These are phyloP conservation scores for Blastobotrys muscicola DNA, from an alignment of 805 yeast species.

Conservation along the genomic window DNA sequence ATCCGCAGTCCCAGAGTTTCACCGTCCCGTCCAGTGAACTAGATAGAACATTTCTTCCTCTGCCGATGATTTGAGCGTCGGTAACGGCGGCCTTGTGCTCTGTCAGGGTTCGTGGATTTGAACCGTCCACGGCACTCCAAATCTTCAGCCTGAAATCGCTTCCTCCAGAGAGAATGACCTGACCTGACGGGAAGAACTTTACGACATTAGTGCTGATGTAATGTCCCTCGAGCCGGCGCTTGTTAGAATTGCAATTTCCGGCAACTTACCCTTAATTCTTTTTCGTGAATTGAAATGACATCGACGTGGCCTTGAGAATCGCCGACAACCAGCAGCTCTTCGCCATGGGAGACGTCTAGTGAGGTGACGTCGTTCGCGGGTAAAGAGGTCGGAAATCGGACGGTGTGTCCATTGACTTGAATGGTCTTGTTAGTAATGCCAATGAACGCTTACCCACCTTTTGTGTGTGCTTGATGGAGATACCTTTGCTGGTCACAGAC, in stretches of 20 bases:
- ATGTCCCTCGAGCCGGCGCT: constrained; percentile 39
- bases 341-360: constrained; percentile 28
- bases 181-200: constrained; percentile 52
- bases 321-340: constrained; percentile 28
- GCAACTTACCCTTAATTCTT: neutral
- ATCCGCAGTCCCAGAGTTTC: constrained; percentile 62
- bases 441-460: constrained; percentile 12
- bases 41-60: constrained; percentile 59
- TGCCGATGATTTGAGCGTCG: constrained; percentile 43
- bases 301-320: constrained; percentile 27
- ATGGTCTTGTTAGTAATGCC: constrained; percentile 4
- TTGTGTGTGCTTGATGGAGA: constrained; percentile 6
- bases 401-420: neutral
- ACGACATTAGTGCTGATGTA: constrained; percentile 35
- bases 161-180: constrained; percentile 51
- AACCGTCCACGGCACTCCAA: constrained; percentile 46
- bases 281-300: constrained; percentile 12
- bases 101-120: constrained; percentile 40
- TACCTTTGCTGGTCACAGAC: neutral
- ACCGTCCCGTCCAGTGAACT: constrained; percentile 45
- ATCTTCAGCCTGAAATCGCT: constrained; percentile 49
- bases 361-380: too few species aligned
- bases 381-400: constrained; percentile 2
- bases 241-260: constrained; percentile 9
- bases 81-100: constrained; percentile 44